phyloP scores from a whole-genome alignment of 176 grass and related monocot species.

The Oryza meyeriana region DNA sequence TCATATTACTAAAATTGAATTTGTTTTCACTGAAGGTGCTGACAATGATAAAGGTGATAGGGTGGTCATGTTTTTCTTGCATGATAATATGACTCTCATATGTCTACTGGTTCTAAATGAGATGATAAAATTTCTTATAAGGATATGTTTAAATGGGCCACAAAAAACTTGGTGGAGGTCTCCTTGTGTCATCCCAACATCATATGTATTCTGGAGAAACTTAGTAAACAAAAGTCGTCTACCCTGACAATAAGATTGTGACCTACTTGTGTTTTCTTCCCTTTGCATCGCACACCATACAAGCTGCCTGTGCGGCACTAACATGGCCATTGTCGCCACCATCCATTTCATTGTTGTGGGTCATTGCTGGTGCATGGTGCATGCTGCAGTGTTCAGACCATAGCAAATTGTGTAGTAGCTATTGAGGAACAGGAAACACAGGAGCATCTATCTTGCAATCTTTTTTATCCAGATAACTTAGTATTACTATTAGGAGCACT shows the following conservation, averaged over 20 bases:
- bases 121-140: neutral
- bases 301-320: neutral
- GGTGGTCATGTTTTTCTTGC: neutral
- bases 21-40: conserved; percentile 2
- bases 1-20: neutral
- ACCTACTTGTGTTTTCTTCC: neutral
- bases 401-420: neutral
- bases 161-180: neutral
- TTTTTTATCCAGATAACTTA: neutral
- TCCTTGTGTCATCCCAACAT: neutral
- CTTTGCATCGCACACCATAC: neutral
- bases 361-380: neutral
- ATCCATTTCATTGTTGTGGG: neutral
- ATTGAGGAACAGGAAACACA: neutral
- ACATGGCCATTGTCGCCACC: neutral
- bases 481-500: neutral
- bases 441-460: neutral
- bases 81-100: neutral
- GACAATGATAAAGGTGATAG: neutral
- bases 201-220: conserved; percentile 9
- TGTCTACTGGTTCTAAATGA: neutral
- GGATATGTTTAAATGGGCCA: neutral
- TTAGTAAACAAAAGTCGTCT: neutral
- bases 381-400: neutral
- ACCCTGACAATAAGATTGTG: neutral